Conservation (phyloP, 306 rosid genomes). For the Cucumis sativus region Cucumber_9930_V3 NC_026657.2:2979501-2980000, state of each 20-base stretch:
- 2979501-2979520: neutral
- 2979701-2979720: neutral
- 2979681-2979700: neutral
- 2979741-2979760: neutral
- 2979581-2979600: constrained; percentile 80
- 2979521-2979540: constrained; percentile 81
- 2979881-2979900: neutral
- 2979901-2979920: neutral
- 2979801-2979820: neutral
- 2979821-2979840: neutral
- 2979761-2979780: neutral
- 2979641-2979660: constrained; percentile 38
- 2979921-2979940: neutral
- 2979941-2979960: neutral
- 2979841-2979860: neutral
- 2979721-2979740: neutral
- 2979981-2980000: neutral
- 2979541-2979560: constrained; percentile 67
- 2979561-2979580: constrained; percentile 78
- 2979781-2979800: neutral
- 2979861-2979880: neutral
- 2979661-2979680: neutral
- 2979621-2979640: constrained; percentile 77
- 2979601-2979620: constrained; percentile 59
- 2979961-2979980: neutral